Evolutionary conservation across 83 land plant species (phyloP).

Genomic region (Isoetes engelmannii): DNA sequence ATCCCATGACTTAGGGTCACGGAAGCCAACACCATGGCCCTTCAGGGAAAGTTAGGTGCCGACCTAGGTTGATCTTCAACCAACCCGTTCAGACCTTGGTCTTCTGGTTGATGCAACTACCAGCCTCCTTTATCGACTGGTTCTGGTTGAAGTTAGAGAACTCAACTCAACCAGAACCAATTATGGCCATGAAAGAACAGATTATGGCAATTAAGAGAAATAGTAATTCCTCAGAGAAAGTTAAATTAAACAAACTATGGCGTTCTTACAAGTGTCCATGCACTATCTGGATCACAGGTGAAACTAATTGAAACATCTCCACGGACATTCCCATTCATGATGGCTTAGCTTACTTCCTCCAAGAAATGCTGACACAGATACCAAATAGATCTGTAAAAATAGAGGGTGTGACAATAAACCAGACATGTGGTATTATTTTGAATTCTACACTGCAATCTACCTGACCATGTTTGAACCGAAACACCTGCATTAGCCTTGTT

Average conservation of each 20-base stretch:
- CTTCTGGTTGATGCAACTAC: neutral
- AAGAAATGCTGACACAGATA: constrained; percentile 82
- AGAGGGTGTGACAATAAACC: neutral
- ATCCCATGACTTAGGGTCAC: too few species aligned
- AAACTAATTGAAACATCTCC: constrained; percentile 88
- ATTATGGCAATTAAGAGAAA: neutral
- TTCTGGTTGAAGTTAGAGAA: neutral
- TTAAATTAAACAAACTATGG: neutral
- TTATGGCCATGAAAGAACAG: neutral
- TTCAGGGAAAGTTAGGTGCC: too few species aligned
- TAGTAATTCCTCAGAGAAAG: neutral
- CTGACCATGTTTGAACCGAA: constrained; percentile 98
- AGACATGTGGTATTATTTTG: neutral
- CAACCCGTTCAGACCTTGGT: neutral
- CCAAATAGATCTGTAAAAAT: constrained; percentile 68
- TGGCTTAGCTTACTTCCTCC: constrained; percentile 91
- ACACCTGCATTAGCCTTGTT: constrained; percentile 77
- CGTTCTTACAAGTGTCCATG: constrained; percentile 60
- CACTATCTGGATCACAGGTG: constrained; percentile 92
- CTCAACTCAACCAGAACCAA: constrained; percentile 11
- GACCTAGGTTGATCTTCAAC: neutral
- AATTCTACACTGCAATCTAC: constrained; percentile 27
- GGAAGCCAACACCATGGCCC: too few species aligned
- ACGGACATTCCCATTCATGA: constrained; percentile 76
- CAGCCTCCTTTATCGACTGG: neutral